These are phyloP conservation scores for Suhomyces pyralidae DNA, from an alignment of 805 yeast species.

Conservation along the genomic window DNA sequence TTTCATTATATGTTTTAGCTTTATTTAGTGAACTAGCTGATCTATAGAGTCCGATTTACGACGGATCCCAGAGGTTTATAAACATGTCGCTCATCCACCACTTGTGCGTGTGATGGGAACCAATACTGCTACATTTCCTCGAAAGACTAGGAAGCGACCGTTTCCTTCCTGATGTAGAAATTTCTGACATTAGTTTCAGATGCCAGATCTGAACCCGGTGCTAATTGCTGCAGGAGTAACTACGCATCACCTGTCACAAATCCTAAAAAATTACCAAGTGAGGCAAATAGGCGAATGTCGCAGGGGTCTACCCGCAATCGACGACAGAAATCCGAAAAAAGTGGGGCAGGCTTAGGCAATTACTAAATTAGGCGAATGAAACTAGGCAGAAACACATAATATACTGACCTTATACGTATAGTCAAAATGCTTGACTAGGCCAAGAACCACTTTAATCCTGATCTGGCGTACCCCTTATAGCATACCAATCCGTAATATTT, in stretches of 20 bases:
- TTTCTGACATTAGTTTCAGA: neutral
- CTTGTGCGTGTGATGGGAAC: neutral
- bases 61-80: neutral
- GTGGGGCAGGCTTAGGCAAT: neutral
- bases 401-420: neutral
- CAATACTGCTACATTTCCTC: neutral
- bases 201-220: neutral
- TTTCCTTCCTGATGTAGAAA: neutral
- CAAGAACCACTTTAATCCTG: neutral
- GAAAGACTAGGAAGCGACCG: neutral
- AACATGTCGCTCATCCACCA: neutral
- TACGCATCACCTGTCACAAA: neutral
- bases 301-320: neutral
- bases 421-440: neutral
- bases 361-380: neutral
- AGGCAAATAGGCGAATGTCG: neutral
- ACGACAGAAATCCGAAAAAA: neutral
- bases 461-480: neutral
- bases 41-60: no score
- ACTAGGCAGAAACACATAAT: neutral
- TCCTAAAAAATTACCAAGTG: neutral
- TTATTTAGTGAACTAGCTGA: neutral
- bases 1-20: neutral
- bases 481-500: neutral
- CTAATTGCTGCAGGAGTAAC: neutral